Conservation (phyloP, 495 filamentous ascomycete species). For the Oidiodendron maius region DNA sequence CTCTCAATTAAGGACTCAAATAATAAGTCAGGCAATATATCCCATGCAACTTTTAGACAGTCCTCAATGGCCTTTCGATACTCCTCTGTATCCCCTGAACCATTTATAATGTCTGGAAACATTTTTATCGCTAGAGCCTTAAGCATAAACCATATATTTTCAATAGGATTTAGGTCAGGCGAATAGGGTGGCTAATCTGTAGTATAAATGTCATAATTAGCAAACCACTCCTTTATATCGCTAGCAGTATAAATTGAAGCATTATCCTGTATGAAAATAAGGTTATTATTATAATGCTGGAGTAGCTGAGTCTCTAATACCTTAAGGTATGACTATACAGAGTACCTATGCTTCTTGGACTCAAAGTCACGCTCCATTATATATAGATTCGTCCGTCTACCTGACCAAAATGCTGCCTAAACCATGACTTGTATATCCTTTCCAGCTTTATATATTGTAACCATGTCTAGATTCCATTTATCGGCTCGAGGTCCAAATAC, state of each 20-base stretch:
- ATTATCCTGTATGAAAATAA: slow-evolving; percentile 15
- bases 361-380: slow-evolving; percentile 16
- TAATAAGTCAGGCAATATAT: slow-evolving; percentile 4
- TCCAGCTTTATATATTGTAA: slow-evolving; percentile 17
- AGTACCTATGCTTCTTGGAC: slow-evolving; percentile 18
- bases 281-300: background rate
- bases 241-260: slow-evolving; percentile 8
- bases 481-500: slow-evolving; percentile 17
- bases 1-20: slow-evolving; percentile 15
- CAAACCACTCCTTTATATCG: slow-evolving; percentile 8
- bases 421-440: slow-evolving; percentile 21
- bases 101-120: slow-evolving; percentile 13
- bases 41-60: slow-evolving; percentile 13
- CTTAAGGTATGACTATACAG: slow-evolving; percentile 5
- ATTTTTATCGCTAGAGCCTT: slow-evolving; percentile 14
- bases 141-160: slow-evolving; percentile 15
- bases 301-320: slow-evolving; percentile 7
- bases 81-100: slow-evolving; percentile 7
- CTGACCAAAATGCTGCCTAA: slow-evolving; percentile 15
- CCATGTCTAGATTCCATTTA: slow-evolving; percentile 14
- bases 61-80: slow-evolving; percentile 9
- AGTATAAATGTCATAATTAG: slow-evolving; percentile 5
- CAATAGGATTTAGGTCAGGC: slow-evolving; percentile 21
- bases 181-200: slow-evolving; percentile 16
- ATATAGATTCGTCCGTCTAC: slow-evolving; percentile 4